Base-by-base conservation (phyloP, 2,329 filamentous ascomycete genomes). In the Pseudonectria foliicola region DNA sequence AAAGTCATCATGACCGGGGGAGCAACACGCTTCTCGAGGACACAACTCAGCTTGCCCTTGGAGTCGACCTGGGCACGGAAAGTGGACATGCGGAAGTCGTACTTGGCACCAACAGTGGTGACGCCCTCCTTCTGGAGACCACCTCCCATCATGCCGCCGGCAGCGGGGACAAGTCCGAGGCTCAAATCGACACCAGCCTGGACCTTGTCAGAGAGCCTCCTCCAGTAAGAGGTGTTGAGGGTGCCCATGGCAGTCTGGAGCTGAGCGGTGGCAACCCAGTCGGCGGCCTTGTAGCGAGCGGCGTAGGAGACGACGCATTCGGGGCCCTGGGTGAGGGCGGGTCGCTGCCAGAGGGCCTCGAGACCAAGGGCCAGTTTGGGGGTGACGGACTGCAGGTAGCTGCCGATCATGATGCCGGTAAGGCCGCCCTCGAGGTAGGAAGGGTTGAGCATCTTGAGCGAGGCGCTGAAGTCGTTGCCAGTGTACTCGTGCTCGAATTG, bases 11-110 rank as follows among this genome's bases (percentile, higher is more conserved):
- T 84, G 39, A 98, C 88, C 18, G 89, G 85, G 45, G 88, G 87
- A 21, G 88, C 88, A 55, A 98, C 85, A 56, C 88, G 82, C 80
- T 95, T 96, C 74, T 98, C 92, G 50, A 96, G 69, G 55, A 95
- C 68, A 59, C 87, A 92, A 64, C 84, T 86, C 42, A 98, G 74
- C 71, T 94, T 95, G 61, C 92, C 92, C 60, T 86, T 81, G 55
- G 88, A 93, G 67, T 98, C 92, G 52, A 96, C 76, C 68, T 98
- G 92, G 29, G 90, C 92, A 48, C 90, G 81, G 80, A 95, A 95
- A 33, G 87, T 92, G 36, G 86, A 92, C 68, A 88, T 85, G 57
- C 86, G 79, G 78, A 98, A 98, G 62, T 95, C 90, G 67, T 98
- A 98, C 68, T 98, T 98, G 60, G 88, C 86, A 55, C 90, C 92